Base-by-base conservation (phyloP, 2,329 filamentous ascomycete species). In the Annulohypoxylon truncatum region DNA sequence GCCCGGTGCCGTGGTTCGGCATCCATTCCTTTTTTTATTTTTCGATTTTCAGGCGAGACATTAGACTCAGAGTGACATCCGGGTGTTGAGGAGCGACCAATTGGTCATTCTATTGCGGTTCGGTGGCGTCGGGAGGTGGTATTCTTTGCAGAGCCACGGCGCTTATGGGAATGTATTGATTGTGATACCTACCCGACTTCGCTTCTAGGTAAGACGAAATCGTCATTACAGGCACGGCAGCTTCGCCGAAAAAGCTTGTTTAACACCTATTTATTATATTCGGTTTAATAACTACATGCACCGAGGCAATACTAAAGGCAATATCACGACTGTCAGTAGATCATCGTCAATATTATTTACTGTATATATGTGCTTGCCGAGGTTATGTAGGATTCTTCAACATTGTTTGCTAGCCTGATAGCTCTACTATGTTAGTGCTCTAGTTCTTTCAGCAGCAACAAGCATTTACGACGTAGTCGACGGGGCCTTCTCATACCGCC, bases 1-100 rank as follows among this genome's bases (percentile, higher is more conserved):
- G 62, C 64, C 47, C 53, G 64, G 58, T 26, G 64, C 57, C 64
- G 61, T 65, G 61, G 61, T 54, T 64, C 56, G 56, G 42, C 13
- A 12, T 8, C 51, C 28, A n/a, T n/a, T n/a, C n/a, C n/a, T n/a
- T n/a, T n/a, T n/a, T n/a, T n/a, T n/a, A n/a, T n/a, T 46, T 52
- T 24, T 52, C 28, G 55, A 48, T 47, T 31, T 51, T 51, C 40
- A 53, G 40, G 62, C 63, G 52, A 69, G 66, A 61, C 63, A 64
- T 18, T 48, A 44, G 52, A 51, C 40, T 61, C 35, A 55, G 51
- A 52, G 55, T 64, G 24, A 15, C 62, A 66, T 64, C 18, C 51
- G 47, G 38, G 59, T 54, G 54, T 44, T 51, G 53, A 55, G 46
- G 44, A 26, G 28, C 31, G 40, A 47, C 59, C 59, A 68, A 66